Conservation (phyloP, 2,329 filamentous ascomycete genomes). For the Aspergillus tamarii region DNA sequence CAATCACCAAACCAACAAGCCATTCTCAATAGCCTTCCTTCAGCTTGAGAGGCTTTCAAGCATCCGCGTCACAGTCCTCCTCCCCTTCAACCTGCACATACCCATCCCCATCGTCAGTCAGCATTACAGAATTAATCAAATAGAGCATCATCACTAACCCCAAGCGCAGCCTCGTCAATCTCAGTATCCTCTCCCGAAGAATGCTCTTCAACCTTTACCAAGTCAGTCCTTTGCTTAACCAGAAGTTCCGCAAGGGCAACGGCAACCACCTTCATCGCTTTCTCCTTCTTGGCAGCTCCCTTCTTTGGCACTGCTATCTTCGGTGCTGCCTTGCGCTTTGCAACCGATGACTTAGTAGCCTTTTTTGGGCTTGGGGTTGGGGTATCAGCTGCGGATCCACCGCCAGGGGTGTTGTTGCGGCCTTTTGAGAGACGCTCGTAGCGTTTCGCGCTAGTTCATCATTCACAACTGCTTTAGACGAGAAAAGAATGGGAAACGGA, state of each 20-base stretch:
- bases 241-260: slow-evolving; percentile 16
- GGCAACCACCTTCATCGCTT: not conserved
- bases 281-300: not conserved
- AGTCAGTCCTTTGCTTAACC: slow-evolving; percentile 1
- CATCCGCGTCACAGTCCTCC: not conserved
- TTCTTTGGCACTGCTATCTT: not conserved
- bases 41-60: not conserved
- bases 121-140: not conserved
- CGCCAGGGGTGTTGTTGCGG: slow-evolving; percentile 30
- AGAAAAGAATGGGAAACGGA: slow-evolving; percentile 21
- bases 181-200: not conserved
- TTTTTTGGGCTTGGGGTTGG: slow-evolving; percentile 15
- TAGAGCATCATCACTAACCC: slow-evolving; percentile 2
- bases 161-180: slow-evolving; percentile 3
- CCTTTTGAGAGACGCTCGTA: slow-evolving; percentile 67
- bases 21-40: not conserved
- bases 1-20: not conserved
- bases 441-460: slow-evolving; percentile 61
- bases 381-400: slow-evolving; percentile 45
- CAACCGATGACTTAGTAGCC: slow-evolving; percentile 9
- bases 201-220: slow-evolving; percentile 2
- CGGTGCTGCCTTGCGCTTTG: slow-evolving; percentile 12
- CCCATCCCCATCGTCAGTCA: not conserved
- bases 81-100: not conserved
- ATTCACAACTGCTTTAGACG: not conserved